These are phyloP conservation scores for Borealophlyctis nickersoniae DNA, from an alignment of 192 early-diverging fungal genomes.

Conservation along the genomic window DNA sequence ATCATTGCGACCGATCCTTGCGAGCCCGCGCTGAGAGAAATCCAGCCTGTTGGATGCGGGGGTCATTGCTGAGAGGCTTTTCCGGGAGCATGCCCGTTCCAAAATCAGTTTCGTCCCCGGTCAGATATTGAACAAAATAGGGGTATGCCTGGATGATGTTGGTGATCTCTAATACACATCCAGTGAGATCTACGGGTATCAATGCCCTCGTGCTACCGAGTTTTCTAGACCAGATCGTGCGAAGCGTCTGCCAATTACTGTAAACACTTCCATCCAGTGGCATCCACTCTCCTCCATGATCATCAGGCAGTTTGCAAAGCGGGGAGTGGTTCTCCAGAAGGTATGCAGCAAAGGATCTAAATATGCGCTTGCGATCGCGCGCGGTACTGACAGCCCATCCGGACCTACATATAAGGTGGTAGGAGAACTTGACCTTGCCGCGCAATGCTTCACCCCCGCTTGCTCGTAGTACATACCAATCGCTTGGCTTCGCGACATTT, in stretches of 20 bases:
- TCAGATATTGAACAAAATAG: background rate
- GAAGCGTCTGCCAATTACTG: constrained; percentile 7
- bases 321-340: constrained; percentile 4
- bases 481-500: background rate
- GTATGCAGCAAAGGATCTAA: constrained; percentile 4
- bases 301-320: background rate
- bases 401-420: constrained; percentile 6
- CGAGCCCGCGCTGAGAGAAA: background rate
- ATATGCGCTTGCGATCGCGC: background rate
- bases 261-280: constrained; percentile 11
- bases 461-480: constrained; percentile 5
- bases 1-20: background rate
- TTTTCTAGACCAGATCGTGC: constrained; percentile 15
- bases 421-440: constrained; percentile 9
- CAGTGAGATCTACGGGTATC: constrained; percentile 6
- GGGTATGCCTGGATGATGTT: background rate
- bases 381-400: constrained; percentile 7
- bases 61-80: background rate
- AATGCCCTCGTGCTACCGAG: constrained; percentile 1
- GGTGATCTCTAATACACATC: constrained; percentile 1
- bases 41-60: background rate
- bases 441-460: background rate
- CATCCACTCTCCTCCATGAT: background rate
- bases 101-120: background rate
- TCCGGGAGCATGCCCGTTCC: background rate